A percentile compares a stretch with the other conserved stretches of the same genome.
Evolutionary conservation across 805 yeast species (phyloP).

Genomic region (Saturnispora diversa): DNA sequence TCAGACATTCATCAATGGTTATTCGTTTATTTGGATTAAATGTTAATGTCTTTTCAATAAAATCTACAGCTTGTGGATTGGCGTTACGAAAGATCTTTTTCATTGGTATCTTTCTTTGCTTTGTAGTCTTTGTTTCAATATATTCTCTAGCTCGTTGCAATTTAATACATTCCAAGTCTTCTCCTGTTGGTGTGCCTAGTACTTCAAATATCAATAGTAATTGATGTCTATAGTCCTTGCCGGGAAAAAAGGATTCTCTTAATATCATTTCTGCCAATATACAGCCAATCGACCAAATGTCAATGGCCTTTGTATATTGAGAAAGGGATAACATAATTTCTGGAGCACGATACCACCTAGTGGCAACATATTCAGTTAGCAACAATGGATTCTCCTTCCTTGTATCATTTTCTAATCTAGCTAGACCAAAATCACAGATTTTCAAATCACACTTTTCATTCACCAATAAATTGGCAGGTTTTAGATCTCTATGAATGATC

Average conservation of each 20-base stretch:
- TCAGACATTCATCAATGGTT: constrained; percentile 71
- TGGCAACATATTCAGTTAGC: constrained; percentile 76
- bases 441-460: constrained; percentile 68
- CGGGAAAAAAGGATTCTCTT: constrained; percentile 64
- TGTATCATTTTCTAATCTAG: constrained; percentile 43
- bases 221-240: constrained; percentile 66
- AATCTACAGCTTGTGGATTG: constrained; percentile 47
- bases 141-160: constrained; percentile 72
- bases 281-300: constrained; percentile 77
- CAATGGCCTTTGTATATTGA: constrained; percentile 68
- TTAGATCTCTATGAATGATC: constrained; percentile 69
- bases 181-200: constrained; percentile 66
- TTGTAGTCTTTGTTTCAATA: constrained; percentile 39
- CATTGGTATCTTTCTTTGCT: constrained; percentile 50
- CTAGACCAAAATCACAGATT: constrained; percentile 72
- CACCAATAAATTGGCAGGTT: constrained; percentile 63
- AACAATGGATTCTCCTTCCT: constrained; percentile 30
- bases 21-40: constrained; percentile 80
- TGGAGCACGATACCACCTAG: constrained; percentile 81
- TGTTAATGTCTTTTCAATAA: constrained; percentile 62
- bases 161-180: constrained; percentile 66
- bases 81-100: constrained; percentile 41
- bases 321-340: constrained; percentile 72
- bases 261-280: constrained; percentile 62
- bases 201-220: constrained; percentile 56